phyloP scores from a whole-genome alignment of 2,329 filamentous ascomycete species.

The Nakataea oryzae region DNA sequence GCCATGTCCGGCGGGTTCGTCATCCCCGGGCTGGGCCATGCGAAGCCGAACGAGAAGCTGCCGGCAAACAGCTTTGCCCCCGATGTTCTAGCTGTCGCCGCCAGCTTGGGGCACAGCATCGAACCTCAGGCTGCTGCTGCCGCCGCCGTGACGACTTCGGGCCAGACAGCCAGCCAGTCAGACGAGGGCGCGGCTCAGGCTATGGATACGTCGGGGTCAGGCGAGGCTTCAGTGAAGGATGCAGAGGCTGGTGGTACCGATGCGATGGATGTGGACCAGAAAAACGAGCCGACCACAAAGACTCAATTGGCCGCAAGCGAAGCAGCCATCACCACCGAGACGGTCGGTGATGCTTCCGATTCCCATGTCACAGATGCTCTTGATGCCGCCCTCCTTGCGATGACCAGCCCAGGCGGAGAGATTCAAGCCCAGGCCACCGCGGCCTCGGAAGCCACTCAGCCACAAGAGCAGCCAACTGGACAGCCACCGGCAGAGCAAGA shows the following conservation, averaged over 20 bases:
- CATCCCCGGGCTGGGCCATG: conserved; percentile 20
- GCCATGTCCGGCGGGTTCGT: conserved; percentile 11
- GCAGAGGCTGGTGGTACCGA: not conserved
- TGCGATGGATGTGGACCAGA: conserved; percentile 1
- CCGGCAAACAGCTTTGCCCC: conserved; percentile 11
- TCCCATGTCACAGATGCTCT: conserved; percentile 13
- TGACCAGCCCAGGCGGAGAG: not conserved
- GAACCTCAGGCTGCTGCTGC: not conserved
- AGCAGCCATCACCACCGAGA: not conserved
- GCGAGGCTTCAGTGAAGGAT: not conserved
- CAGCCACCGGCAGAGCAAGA: not conserved
- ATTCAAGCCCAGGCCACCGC: not conserved
- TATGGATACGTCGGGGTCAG: not conserved
- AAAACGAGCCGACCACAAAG: not conserved
- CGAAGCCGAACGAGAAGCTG: conserved; percentile 12
- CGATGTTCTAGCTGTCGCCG: conserved; percentile 11
- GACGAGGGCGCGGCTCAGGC: not conserved
- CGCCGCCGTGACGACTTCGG: not conserved
- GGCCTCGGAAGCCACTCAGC: not conserved
- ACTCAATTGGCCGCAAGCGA: not conserved
- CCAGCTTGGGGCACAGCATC: conserved; percentile 4
- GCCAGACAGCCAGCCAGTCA: not conserved
- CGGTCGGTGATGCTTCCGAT: not conserved
- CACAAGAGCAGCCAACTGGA: not conserved
- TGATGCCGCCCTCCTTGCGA: conserved; percentile 12